These are phyloP conservation scores for Lentinula lateritia DNA, from an alignment of 768 basidiomycete genomes.

Conservation along the genomic window DNA sequence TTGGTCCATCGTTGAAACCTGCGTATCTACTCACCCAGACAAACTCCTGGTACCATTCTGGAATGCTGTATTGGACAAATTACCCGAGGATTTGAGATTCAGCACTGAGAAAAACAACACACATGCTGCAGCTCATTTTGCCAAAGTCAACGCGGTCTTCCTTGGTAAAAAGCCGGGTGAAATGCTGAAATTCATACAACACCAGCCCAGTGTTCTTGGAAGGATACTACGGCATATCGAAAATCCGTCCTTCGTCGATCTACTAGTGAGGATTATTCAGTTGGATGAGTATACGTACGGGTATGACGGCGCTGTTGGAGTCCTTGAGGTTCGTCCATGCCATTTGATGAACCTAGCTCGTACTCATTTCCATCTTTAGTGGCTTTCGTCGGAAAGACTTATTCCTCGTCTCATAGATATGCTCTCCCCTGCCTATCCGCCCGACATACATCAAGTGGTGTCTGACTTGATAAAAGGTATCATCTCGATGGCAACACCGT, in stretches of 20 bases:
- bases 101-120: conserved; percentile 44
- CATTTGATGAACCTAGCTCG: conserved; percentile 20
- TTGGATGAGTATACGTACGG: conserved; percentile 67
- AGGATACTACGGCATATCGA: conserved; percentile 82
- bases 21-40: conserved; percentile 58
- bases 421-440: conserved; percentile 70
- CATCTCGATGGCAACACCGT: conserved; percentile 89
- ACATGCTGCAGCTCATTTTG: conserved; percentile 87
- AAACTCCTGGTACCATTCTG: conserved; percentile 84
- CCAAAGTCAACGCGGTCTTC: conserved; percentile 89
- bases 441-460: conserved; percentile 79
- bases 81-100: conserved; percentile 76
- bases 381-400: conserved; percentile 81
- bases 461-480: conserved; percentile 92
- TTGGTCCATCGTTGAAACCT: conserved; percentile 91
- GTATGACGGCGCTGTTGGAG: conserved; percentile 70
- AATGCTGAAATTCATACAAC: conserved; percentile 91
- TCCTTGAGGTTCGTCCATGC: conserved; percentile 72
- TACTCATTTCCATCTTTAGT: conserved; percentile 44
- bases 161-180: conserved; percentile 85
- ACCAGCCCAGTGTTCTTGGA: conserved; percentile 75
- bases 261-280: conserved; percentile 86
- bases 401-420: conserved; percentile 78
- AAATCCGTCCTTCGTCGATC: conserved; percentile 86
- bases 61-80: conserved; percentile 79